Base-by-base conservation (phyloP, 176 grass and related monocot species). In the Puccinellia tenuiflora region DNA sequence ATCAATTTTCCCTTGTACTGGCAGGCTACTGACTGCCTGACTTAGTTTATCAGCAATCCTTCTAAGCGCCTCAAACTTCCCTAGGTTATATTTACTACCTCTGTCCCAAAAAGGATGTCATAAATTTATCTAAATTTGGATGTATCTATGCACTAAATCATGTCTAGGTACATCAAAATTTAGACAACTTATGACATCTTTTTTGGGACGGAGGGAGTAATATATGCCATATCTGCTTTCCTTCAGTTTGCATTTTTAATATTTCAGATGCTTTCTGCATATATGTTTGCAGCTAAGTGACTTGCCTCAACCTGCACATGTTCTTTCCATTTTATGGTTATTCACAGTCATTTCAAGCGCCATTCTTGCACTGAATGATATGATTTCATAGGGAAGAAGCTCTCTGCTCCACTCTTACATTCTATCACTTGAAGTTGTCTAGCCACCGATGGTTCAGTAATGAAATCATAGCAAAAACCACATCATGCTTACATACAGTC, bases 41-140 rank as follows among this genome's bases (percentile, higher is more conserved):
- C 56, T 67, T 66, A 47, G 20, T 20, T 45, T 74, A 37, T 37
- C 13, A 67, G 54, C 35, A 76, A 67, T 29, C 4, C 20, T 80
- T 47, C 37, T 26, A 80, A 21, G 25, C 30, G 9, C 77, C 6
- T 78, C 22, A 40, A 70, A 69, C 55, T 35, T 17, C 28, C 53
- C 68, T 80, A 73, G 14, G 54, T 79, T 55, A 73, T 77, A 63
- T 59, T 71, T 77, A n/a, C n/a, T n/a, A n/a, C n/a, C n/a, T n/a
- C n/a, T n/a, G n/a, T n/a, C n/a, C n/a, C n/a, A n/a, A n/a, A n/a
- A n/a, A n/a, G n/a, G n/a, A n/a, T n/a, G n/a, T n/a, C n/a, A n/a
- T n/a, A n/a, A n/a, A n/a, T n/a, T n/a, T n/a, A n/a, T n/a, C n/a
- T n/a, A n/a, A n/a, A n/a, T n/a, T n/a, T n/a, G n/a, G n/a, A n/a